Evolutionary conservation across 495 filamentous ascomycete species (phyloP).

Genomic region (Tetracladium setigerum): DNA sequence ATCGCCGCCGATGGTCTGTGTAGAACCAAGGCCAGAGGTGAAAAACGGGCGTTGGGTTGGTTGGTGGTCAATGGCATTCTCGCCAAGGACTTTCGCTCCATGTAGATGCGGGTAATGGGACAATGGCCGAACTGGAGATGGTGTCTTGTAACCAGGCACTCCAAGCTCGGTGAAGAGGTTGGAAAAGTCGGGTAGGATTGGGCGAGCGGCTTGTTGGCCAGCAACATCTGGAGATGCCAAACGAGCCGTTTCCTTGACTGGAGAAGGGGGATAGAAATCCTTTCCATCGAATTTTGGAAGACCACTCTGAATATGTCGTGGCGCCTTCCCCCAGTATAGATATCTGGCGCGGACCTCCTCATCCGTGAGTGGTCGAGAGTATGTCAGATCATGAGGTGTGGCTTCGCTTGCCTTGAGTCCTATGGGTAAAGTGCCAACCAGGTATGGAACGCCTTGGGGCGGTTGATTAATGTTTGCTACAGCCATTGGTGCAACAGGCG

Average conservation of each 20-base stretch:
- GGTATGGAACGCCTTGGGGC: conserved; percentile 15
- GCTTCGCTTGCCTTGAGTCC: conserved; percentile 4
- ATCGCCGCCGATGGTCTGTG: no score
- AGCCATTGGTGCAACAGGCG: no score
- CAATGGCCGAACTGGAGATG: not conserved
- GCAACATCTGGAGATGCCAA: not conserved
- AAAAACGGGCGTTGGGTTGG: no score
- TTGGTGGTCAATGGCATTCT: no score
- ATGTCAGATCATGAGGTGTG: conserved; percentile 32
- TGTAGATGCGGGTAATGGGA: not conserved
- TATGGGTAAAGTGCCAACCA: conserved; percentile 16
- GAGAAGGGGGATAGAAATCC: conserved; percentile 48
- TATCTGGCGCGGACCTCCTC: conserved; percentile 40
- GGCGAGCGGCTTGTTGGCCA: not conserved
- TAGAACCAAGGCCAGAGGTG: no score
- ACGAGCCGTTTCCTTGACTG: conserved; percentile 26
- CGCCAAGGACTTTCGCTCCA: no score
- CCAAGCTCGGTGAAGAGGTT: conserved; percentile 14
- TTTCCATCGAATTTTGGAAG: conserved; percentile 50
- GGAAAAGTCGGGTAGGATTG: not conserved
- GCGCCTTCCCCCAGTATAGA: conserved; percentile 43
- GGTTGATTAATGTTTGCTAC: conserved; percentile 5
- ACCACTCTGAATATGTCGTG: conserved; percentile 31
- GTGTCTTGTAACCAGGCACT: conserved; percentile 11
- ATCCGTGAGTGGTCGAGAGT: conserved; percentile 36